Evolutionary conservation across 768 basidiomycete genomes (phyloP), one percentile per base, ranked within the genome.

Genomic region (Naematelia encephala): DNA sequence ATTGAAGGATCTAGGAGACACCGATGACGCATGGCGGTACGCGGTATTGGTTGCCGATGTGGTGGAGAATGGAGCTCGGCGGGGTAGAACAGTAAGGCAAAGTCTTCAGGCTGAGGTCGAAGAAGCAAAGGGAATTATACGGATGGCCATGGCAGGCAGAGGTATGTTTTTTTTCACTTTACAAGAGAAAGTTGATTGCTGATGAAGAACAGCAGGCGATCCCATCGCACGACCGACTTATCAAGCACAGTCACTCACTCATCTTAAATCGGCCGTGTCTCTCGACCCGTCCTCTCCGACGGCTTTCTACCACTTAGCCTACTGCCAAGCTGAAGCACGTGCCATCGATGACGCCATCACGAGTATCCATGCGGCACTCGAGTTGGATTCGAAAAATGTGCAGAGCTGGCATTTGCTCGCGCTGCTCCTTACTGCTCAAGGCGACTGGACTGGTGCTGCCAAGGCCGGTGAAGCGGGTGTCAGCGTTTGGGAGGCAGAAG

Each of bases 361-460:
- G 13, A 80, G 84, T 51, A 88, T 89, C 0, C 85, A 86, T 4
- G 69, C 80, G 2, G 88, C 91, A 0, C 84, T 94, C 2, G 88
- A 92, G 72, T 80, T 81, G 4, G 84, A 87, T 27, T 80, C 86
- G 0, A 34, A 56, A 3, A 78, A 75, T 28, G 82, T 89, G 23
- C 82, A 89, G 43, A 87, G 88, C 54, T 97, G 92, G 93, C 94
- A 97, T 77, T 82, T 97, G 14, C 81, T 97, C 0, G 91, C 88
- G 0, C 79, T 97, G 3, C 76, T 94, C 11, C 80, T 93, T n/a
- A 85, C 86, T 0, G 86, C 88, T 8, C 79, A 81, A 26, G 89
- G 87, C 62, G 86, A 91, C 64, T 90, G 90, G 89, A 78, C 77
- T 29, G 88, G 86, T 11, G 91, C 93, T 0, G 79, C 79, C 28